These are phyloP conservation scores for Flaveria brownii DNA, from an alignment of 129 eudicot genomes.

Conservation along the genomic window DNA sequence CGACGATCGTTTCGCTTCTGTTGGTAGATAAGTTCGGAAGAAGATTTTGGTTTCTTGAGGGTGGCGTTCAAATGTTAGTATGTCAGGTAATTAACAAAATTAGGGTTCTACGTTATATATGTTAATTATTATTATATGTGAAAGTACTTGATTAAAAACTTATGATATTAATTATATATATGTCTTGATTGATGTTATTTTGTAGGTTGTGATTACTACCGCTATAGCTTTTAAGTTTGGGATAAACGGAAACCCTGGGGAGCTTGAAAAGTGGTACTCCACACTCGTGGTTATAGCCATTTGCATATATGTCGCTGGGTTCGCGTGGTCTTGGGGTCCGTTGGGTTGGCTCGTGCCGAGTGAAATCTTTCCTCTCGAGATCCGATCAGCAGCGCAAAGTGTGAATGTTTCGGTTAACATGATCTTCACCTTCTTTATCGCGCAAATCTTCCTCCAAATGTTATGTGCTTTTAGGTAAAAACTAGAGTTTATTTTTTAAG, in stretches of 20 bases:
- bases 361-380: constrained; percentile 56
- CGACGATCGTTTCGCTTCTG: constrained; percentile 44
- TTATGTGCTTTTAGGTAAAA: constrained; percentile 39
- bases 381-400: constrained; percentile 58
- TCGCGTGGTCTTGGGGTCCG: constrained; percentile 79
- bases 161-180: not conserved
- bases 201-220: constrained; percentile 36
- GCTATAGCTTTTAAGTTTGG: constrained; percentile 47
- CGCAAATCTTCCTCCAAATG: constrained; percentile 48
- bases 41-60: constrained; percentile 40
- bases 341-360: constrained; percentile 63
- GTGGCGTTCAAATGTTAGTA: constrained; percentile 50
- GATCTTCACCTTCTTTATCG: constrained; percentile 57
- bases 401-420: constrained; percentile 57
- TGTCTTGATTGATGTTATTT: not conserved
- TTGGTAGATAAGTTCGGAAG: constrained; percentile 44
- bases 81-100: constrained; percentile 39
- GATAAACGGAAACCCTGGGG: constrained; percentile 38
- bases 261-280: constrained; percentile 41
- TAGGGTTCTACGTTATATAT: not conserved
- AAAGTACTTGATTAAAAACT: too few species aligned
- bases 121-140: too few species aligned
- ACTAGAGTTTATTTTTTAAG: not conserved
- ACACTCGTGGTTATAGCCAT: constrained; percentile 36
- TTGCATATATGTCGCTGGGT: constrained; percentile 50